Conservation (phyloP, 371 early-diverging fungal species). For the Blakeslea trispora region DNA sequence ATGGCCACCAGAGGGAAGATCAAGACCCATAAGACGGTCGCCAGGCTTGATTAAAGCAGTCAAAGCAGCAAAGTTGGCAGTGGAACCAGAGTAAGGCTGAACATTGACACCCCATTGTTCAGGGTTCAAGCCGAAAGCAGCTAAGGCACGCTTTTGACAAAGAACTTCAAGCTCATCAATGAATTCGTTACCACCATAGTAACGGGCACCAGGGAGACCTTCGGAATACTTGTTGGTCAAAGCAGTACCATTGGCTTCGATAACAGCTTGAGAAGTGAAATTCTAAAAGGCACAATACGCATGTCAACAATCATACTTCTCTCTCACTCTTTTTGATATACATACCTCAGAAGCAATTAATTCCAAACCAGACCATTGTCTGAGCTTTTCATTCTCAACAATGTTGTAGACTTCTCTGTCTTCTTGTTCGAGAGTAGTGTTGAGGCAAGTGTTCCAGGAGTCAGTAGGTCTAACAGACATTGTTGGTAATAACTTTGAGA, state of each 20-base stretch:
- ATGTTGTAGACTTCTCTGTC: constrained; percentile 94
- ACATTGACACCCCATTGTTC: constrained; percentile 99
- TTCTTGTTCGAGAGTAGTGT: constrained; percentile 77
- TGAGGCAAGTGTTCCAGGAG: constrained; percentile 69
- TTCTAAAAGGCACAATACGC: constrained; percentile 67
- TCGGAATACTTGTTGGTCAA: constrained; percentile 99
- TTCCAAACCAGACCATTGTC: constrained; percentile 96
- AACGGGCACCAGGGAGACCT: constrained; percentile 96
- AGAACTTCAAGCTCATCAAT: constrained; percentile 96
- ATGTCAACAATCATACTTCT: neutral
- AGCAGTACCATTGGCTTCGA: constrained; percentile 97
- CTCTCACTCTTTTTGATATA: neutral
- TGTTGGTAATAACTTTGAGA: constrained; percentile 11
- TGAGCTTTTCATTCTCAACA: constrained; percentile 95
- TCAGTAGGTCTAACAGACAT: constrained; percentile 50
- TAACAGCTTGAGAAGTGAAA: constrained; percentile 96
- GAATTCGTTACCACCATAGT: constrained; percentile 96
- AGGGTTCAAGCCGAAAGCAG: constrained; percentile 90
- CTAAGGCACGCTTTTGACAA: constrained; percentile 96
- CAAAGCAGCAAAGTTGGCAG: constrained; percentile 98
- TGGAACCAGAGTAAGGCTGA: constrained; percentile 97
- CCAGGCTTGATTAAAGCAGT: constrained; percentile 95
- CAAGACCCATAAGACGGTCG: constrained; percentile 95
- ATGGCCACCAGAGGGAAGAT: constrained; percentile 99
- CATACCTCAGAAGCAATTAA: constrained; percentile 97